Percentiles rank a stretch among this genome's conserved stretches.
These are phyloP conservation scores for Domatiomyces globalis DNA, from an alignment of 2,329 filamentous ascomycete species.

Conservation along the genomic window DNA sequence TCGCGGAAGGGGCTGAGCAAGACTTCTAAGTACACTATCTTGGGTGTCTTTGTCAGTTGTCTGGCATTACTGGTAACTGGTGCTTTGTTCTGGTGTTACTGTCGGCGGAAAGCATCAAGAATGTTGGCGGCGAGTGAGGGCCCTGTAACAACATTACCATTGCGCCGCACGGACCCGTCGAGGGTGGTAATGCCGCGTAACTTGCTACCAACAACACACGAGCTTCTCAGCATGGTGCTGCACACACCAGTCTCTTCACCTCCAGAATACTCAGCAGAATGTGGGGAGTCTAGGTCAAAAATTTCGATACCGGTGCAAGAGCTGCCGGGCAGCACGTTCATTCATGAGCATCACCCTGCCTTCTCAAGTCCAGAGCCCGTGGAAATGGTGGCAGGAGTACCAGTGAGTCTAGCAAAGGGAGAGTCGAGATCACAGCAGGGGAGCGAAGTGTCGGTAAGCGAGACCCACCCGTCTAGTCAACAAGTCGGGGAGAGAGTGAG, in stretches of 20 bases:
- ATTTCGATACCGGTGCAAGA: constrained; percentile 10
- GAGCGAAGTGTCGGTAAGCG: neutral
- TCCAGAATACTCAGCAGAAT: constrained; percentile 13
- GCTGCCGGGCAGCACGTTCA: constrained; percentile 18
- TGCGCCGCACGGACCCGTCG: neutral
- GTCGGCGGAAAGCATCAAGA: constrained; percentile 7
- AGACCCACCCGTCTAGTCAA: neutral
- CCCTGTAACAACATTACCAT: constrained; percentile 13
- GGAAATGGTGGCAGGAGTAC: neutral
- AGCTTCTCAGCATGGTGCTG: too few species aligned
- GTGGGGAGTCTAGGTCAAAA: neutral
- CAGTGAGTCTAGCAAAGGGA: neutral
- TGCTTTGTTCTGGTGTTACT: constrained; percentile 5
- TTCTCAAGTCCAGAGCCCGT: constrained; percentile 1
- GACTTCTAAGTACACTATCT: constrained; percentile 13
- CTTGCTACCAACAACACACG: neutral
- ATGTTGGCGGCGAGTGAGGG: constrained; percentile 3
- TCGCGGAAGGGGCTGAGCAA: constrained; percentile 2
- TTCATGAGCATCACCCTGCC: constrained; percentile 19
- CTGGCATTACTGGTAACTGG: constrained; percentile 4
- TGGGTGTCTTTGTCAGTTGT: constrained; percentile 12
- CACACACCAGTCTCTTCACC: constrained; percentile 8
- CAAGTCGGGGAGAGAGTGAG: neutral
- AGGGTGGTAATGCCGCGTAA: neutral
- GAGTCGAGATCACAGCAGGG: neutral